A percentile compares a stretch with the other conserved stretches of the same genome.
Conservation (phyloP, 2,329 filamentous ascomycete genomes). For the Blumeriella jaapii region DNA sequence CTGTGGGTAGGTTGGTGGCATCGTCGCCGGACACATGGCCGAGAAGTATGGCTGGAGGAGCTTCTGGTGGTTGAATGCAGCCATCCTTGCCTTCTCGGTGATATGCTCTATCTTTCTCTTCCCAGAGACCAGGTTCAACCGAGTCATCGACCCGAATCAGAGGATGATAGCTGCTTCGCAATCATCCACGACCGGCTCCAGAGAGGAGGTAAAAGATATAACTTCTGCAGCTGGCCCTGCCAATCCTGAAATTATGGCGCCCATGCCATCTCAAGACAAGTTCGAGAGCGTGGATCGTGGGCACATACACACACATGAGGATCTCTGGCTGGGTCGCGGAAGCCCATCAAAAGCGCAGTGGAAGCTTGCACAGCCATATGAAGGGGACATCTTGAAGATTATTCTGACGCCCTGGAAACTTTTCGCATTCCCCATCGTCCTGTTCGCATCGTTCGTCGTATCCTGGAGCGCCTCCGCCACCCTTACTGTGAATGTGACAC, state of each 20-base stretch:
- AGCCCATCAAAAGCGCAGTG: conserved; percentile 44
- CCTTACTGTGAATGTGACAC: conserved; percentile 47
- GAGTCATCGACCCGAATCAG: conserved; percentile 21
- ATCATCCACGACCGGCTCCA: conserved; percentile 13
- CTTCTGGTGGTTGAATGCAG: conserved; percentile 58
- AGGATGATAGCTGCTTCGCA: conserved; percentile 6
- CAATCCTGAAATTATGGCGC: conserved; percentile 12
- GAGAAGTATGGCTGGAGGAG: conserved; percentile 45
- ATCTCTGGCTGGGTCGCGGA: conserved; percentile 45
- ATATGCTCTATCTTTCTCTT: conserved; percentile 46
- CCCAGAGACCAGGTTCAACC: conserved; percentile 51
- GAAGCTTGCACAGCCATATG: conserved; percentile 37
- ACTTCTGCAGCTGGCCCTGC: conserved; percentile 9
- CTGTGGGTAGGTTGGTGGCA: conserved; percentile 36
- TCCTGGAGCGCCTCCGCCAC: conserved; percentile 47
- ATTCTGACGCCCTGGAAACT: conserved; percentile 52
- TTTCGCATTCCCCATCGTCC: conserved; percentile 49
- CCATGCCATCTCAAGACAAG: conserved; percentile 7
- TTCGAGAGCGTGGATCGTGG: conserved; percentile 19
- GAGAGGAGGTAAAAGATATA: conserved; percentile 13
- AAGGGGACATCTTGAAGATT: conserved; percentile 38
- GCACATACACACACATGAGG: conserved; percentile 32
- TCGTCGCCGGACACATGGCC: conserved; percentile 49
- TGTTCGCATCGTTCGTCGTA: conserved; percentile 49
- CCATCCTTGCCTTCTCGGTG: conserved; percentile 36